Conservation (phyloP, 2,329 filamentous ascomycete genomes). For the Aulographum hederae region DNA sequence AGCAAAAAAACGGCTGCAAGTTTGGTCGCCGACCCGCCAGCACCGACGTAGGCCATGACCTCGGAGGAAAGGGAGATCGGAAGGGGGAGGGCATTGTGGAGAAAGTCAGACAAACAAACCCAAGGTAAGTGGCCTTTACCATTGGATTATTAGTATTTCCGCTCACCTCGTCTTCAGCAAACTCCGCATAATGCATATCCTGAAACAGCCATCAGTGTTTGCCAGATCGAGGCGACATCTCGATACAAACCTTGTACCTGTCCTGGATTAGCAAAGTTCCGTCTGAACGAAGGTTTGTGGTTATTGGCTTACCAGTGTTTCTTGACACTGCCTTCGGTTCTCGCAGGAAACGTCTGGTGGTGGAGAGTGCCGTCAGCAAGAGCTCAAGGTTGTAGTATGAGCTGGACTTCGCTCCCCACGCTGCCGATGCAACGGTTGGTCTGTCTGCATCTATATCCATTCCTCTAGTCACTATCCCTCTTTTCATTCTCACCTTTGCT, state of each 20-base stretch:
- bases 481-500: conserved; percentile 53
- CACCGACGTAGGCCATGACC: too few relatives aligned
- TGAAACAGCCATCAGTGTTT: conserved; percentile 20
- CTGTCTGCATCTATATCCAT: too few relatives aligned
- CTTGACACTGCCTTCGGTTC: conserved; percentile 95
- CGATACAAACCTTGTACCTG: background rate
- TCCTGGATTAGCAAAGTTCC: conserved; percentile 24
- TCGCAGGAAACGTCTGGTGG: conserved; percentile 66
- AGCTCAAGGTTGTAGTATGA: too few relatives aligned
- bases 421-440: too few relatives aligned
- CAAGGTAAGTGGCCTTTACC: background rate
- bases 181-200: conserved; percentile 99
- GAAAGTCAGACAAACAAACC: too few relatives aligned
- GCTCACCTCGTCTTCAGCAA: conserved; percentile 86
- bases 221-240: conserved; percentile 6
- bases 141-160: conserved; percentile 10
- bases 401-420: too few relatives aligned
- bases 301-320: conserved; percentile 99
- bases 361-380: too few relatives aligned
- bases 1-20: conserved; percentile 23
- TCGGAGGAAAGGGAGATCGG: too few relatives aligned
- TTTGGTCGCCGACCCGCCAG: too few relatives aligned
- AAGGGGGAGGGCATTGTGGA: too few relatives aligned
- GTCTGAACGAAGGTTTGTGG: too few relatives aligned
- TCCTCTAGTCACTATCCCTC: background rate